These are phyloP conservation scores for Oryza punctata DNA, from an alignment of 176 grass and related monocot species.

Conservation along the genomic window DNA sequence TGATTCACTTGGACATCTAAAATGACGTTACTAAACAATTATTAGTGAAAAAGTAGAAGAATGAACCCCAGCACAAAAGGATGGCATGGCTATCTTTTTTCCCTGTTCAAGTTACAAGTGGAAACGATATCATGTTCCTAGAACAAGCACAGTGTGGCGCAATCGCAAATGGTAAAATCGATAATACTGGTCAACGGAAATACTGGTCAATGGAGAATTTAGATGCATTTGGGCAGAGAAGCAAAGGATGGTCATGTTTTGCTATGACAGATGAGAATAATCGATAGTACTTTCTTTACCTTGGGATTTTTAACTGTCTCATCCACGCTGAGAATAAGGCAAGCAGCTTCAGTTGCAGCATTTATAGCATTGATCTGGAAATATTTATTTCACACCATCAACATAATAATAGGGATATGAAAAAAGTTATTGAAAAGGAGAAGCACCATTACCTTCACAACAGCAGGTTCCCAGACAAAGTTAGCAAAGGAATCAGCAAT, in stretches of 20 bases:
- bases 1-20: background rate
- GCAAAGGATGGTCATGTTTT: background rate
- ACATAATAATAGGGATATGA: background rate
- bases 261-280: background rate
- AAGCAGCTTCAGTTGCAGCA: constrained; percentile 82
- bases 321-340: constrained; percentile 90
- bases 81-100: background rate
- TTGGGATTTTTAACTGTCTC: constrained; percentile 99
- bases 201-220: too few relatives aligned
- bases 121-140: background rate
- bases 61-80: background rate
- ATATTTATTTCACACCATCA: background rate
- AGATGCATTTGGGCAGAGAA: background rate
- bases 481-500: constrained; percentile 92
- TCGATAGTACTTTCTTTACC: constrained; percentile 46
- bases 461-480: constrained; percentile 99
- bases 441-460: constrained; percentile 81
- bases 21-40: background rate
- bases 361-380: constrained; percentile 98
- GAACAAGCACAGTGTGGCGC: background rate
- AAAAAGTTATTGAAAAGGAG: background rate
- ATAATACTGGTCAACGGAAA: background rate
- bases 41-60: background rate
- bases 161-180: background rate
- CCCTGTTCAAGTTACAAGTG: background rate